A percentile compares a stretch with the other conserved stretches of the same genome.
phyloP scores from a whole-genome alignment of 345 rosid genomes.

The Pistacia integerrima region DNA sequence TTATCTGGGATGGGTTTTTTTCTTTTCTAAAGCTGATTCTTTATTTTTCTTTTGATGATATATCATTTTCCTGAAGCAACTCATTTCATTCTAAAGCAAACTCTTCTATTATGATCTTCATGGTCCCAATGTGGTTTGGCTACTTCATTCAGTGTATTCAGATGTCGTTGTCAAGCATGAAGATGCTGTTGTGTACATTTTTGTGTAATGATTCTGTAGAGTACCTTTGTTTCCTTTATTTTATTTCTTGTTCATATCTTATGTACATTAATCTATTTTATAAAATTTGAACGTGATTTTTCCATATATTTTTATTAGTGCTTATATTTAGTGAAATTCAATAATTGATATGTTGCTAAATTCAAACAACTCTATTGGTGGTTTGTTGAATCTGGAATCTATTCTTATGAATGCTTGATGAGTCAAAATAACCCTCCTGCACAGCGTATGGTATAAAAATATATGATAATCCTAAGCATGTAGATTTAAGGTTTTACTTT shows the following conservation, averaged over 20 bases:
- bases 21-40: too few species aligned
- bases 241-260: conserved; percentile 1
- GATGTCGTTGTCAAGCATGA: conserved; percentile 17
- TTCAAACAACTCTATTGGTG: neutral
- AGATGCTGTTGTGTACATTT: conserved; percentile 14
- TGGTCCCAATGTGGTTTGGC: conserved; percentile 10
- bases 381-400: neutral
- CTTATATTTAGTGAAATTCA: neutral
- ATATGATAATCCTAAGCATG: neutral
- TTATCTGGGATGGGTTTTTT: too few species aligned
- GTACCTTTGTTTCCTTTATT: conserved; percentile 1
- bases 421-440: neutral
- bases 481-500: neutral
- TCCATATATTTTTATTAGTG: neutral
- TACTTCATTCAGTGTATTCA: conserved; percentile 16
- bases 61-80: too few species aligned
- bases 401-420: neutral
- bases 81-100: too few species aligned
- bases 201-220: neutral
- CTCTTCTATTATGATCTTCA: neutral
- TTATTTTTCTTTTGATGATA: too few species aligned
- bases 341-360: neutral
- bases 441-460: neutral
- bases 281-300: conserved; percentile 3
- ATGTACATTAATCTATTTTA: neutral